Evolutionary conservation across 2,329 filamentous ascomycete species (phyloP).

Genomic region (Coniochaeta ligniaria): DNA sequence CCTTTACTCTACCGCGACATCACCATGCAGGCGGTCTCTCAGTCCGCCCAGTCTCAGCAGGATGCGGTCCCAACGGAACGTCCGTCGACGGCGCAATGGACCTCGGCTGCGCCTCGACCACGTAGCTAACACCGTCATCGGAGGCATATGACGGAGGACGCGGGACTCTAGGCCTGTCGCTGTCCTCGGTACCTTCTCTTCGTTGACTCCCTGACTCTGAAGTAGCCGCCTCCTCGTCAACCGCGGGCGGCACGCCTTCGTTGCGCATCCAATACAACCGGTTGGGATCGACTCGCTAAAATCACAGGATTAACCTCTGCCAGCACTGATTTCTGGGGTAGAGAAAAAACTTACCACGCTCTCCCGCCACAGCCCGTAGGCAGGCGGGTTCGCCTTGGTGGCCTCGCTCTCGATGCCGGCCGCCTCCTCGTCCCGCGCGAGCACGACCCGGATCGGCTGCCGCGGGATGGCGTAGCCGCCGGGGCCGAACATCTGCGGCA

Average conservation of each 20-base stretch:
- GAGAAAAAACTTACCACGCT: slow-evolving; percentile 59
- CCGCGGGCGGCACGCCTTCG: slow-evolving; percentile 22
- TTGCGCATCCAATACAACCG: slow-evolving; percentile 75
- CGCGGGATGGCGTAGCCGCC: slow-evolving; percentile 64
- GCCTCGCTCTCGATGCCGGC: slow-evolving; percentile 47
- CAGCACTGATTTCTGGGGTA: neutral
- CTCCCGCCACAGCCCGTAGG: slow-evolving; percentile 78
- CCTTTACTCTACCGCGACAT: slow-evolving; percentile 1
- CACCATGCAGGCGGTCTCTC: slow-evolving; percentile 16
- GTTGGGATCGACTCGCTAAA: slow-evolving; percentile 68
- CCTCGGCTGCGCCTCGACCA: slow-evolving; percentile 58
- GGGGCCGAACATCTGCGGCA: slow-evolving; percentile 39
- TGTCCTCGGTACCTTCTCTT: neutral
- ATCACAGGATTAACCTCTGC: neutral
- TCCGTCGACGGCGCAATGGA: slow-evolving; percentile 43
- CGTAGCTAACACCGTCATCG: slow-evolving; percentile 67
- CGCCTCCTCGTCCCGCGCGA: slow-evolving; percentile 68
- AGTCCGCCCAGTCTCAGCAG: slow-evolving; percentile 33
- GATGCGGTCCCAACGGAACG: slow-evolving; percentile 37
- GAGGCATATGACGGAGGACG: slow-evolving; percentile 71
- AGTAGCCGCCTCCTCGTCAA: slow-evolving; percentile 1
- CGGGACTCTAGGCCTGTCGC: slow-evolving; percentile 5
- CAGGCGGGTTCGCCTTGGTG: slow-evolving; percentile 61
- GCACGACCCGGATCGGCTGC: slow-evolving; percentile 68
- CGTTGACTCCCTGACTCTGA: neutral